These are phyloP conservation scores for Pseudonitzschia multistriata DNA, from an alignment of 108 stramenopile species.

Conservation along the genomic window DNA sequence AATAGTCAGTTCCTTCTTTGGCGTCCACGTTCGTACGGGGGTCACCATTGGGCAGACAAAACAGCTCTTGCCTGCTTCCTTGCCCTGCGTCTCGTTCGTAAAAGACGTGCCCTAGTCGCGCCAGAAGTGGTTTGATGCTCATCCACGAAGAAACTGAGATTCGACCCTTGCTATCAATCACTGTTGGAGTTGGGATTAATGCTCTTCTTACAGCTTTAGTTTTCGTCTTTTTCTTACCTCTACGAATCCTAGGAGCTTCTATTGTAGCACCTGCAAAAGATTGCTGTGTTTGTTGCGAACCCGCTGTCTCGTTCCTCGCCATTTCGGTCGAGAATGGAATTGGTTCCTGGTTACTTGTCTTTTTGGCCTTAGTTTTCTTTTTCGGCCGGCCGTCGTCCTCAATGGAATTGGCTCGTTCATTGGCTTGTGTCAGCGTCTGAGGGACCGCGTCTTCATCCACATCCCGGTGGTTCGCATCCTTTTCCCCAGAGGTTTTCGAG, in stretches of 20 bases:
- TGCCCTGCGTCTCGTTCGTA: not conserved
- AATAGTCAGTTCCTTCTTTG: conserved; percentile 4
- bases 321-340: too few relatives aligned
- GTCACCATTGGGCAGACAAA: conserved; percentile 9
- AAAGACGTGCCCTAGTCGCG: conserved; percentile 3
- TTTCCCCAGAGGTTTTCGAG: too few relatives aligned
- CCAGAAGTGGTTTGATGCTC: not conserved
- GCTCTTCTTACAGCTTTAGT: not conserved
- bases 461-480: too few relatives aligned
- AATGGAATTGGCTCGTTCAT: not conserved
- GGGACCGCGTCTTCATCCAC: too few relatives aligned
- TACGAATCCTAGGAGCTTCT: too few relatives aligned
- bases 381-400: not conserved
- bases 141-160: not conserved
- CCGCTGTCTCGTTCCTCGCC: too few relatives aligned
- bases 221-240: not conserved
- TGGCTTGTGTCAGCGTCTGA: not conserved
- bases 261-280: too few relatives aligned
- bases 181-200: not conserved
- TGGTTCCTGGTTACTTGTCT: too few relatives aligned
- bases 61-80: too few relatives aligned
- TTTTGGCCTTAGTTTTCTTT: too few relatives aligned
- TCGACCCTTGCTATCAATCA: not conserved
- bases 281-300: too few relatives aligned
- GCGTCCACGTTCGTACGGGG: not conserved